A percentile compares a stretch with the other conserved stretches of the same genome.
These are phyloP conservation scores for Pholiota molesta DNA, from an alignment of 768 basidiomycete species.

Conservation along the genomic window DNA sequence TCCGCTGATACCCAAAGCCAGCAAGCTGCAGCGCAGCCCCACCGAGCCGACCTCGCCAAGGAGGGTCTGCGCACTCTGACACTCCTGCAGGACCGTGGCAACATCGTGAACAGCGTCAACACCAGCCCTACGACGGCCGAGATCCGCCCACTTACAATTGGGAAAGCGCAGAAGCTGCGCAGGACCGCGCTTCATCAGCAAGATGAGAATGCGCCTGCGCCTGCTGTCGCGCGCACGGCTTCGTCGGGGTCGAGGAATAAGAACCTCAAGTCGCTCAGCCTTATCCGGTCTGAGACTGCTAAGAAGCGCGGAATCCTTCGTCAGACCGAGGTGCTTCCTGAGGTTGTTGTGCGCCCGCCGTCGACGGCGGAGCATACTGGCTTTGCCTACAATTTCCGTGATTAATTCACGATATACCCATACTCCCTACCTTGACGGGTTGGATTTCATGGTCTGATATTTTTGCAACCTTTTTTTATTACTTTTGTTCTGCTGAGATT, in stretches of 20 bases:
- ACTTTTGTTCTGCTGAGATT: conserved; percentile 18
- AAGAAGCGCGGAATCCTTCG: conserved; percentile 61
- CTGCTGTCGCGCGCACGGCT: conserved; percentile 23
- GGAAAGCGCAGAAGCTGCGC: conserved; percentile 54
- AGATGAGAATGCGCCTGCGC: conserved; percentile 46
- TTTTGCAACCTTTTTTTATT: conserved; percentile 12
- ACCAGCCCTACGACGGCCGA: conserved; percentile 28
- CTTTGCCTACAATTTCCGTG: conserved; percentile 47
- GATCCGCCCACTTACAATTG: conserved; percentile 59
- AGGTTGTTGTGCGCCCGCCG: conserved; percentile 64
- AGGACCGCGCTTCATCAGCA: conserved; percentile 21
- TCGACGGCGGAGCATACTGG: conserved; percentile 49
- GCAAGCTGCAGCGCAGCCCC: conserved; percentile 48
- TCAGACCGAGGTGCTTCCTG: conserved; percentile 58
- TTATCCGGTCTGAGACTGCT: conserved; percentile 64
- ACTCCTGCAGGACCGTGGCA: conserved; percentile 62
- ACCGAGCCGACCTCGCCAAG: conserved; percentile 40
- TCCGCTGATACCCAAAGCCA: conserved; percentile 56
- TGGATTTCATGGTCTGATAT: neutral
- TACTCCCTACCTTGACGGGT: neutral
- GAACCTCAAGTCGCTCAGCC: conserved; percentile 60
- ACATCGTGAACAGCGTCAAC: conserved; percentile 42
- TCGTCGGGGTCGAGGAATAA: conserved; percentile 27
- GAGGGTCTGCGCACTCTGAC: conserved; percentile 62
- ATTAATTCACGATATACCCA: conserved; percentile 29